Evolutionary conservation across 2,329 filamentous ascomycete species (phyloP), one percentile per base, ranked within the genome.

Genomic region (Aaosphaeria arxii): DNA sequence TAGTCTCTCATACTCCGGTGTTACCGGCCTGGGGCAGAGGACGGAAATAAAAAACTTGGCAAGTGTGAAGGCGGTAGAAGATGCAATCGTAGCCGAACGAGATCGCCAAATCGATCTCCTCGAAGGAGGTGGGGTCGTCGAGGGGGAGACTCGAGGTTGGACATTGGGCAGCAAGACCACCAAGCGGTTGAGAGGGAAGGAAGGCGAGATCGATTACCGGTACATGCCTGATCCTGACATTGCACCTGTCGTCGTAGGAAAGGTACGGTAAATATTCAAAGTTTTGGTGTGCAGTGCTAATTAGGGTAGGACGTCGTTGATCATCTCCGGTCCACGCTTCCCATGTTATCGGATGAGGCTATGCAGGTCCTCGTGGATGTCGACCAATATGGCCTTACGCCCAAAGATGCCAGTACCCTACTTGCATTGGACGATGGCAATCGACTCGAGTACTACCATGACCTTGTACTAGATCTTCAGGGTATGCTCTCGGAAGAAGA

Each of bases 191-290:
- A 82, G 94, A 61, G 90, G 90, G 29, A 99, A 99, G 69, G 94
- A 97, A 69, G 94, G 94, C 42, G 92, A 96, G 64, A 91, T 97
- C 5, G 94, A 99, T 70, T 99, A 99, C 70, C 81, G 94, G 39
- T 99, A 99, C 66, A 97, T 99, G 92, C 92, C 94, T 0, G 94
- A 99, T 67, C 89, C 94, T 5, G 94, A 99, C 65, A 78, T 99
- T 11, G 80, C 83, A 0, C 90, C 94, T 1, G 77, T 99, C 1
- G 66, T 91, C 2, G 87, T 99, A 51, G 85, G 84, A 6, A 64
- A 78, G 2, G 72, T 74, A 55, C 38, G 60, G 42, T 6, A 2
- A 39, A 9, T 7, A 30, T 42, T 5, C 33, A 7, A 30, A 5
- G 11, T 42, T 36, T 6, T 41, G 11, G 5, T 6, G 7, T 45